Base-by-base conservation (phyloP, 164 flowering plant species). In the Aristolochia contorta region DNA sequence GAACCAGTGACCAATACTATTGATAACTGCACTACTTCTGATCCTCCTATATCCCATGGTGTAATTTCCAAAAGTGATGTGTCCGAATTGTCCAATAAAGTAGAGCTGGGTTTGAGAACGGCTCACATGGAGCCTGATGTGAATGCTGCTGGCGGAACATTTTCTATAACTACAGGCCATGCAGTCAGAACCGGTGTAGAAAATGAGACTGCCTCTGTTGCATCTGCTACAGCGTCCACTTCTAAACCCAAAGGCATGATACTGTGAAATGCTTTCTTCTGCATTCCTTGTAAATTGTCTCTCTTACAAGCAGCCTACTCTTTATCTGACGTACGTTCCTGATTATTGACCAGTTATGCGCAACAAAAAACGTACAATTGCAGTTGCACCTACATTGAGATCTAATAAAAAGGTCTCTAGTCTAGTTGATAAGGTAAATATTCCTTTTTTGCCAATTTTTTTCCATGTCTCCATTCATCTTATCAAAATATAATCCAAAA, bases 371-470 rank as follows among this genome's bases (percentile, higher is more conserved):
- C 80, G 89, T 47, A 71, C 91, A 5, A 67, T 73, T 58, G 77
- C 85, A 24, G 86, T 74, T 54, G 86, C 79, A 25, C 72, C 97
- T 50, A 75, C 93, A 21, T 66, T 88, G 77, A 85, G 85, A 73
- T 79, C 97, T 56, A 94, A 87, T 69, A 94, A 88, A 78, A 94
- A 85, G 77, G 99, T 94, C 50, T 85, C 93, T 61, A 82, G 89
- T 70, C 67, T 94, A 72, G 97, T 94, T 65, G 93, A 94, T 78
- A 94, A 94, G 95, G 99, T 91, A 72, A 6, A 27, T 58, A 3
- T 54, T 27, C 5, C 30, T 27, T 27, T 5, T 27, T 27, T 27
- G 30, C 2, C 12, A 37, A 0, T 37, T 37, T 37, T 10, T 10
- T 37, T 8, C 7, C 10, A 3, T 37, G 43, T 10, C 43, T 3